Evolutionary conservation across 192 early-diverging fungal species (phyloP).

Genomic region (Helicostylum pulchrum): DNA sequence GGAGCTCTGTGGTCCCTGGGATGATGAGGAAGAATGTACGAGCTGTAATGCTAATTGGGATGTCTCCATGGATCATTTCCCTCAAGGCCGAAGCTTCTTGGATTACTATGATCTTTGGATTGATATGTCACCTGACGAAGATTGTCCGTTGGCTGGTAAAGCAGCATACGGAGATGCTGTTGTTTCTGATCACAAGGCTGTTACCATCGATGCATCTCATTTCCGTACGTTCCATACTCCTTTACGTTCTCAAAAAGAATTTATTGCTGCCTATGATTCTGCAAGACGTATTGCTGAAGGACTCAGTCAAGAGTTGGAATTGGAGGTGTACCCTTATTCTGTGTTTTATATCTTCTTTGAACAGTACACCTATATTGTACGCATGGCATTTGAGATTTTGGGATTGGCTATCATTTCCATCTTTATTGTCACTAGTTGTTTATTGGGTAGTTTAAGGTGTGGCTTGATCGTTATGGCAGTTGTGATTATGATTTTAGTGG

Average conservation of each 20-base stretch:
- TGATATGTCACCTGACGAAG: constrained; percentile 43
- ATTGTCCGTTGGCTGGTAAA: constrained; percentile 60
- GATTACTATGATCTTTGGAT: constrained; percentile 53
- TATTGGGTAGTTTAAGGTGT: constrained; percentile 50
- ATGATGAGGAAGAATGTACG: constrained; percentile 47
- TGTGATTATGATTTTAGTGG: constrained; percentile 57
- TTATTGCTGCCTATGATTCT: constrained; percentile 53
- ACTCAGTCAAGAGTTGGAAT: constrained; percentile 35
- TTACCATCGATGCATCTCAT: constrained; percentile 50
- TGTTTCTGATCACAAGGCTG: constrained; percentile 33
- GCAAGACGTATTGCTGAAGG: constrained; percentile 57
- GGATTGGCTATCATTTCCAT: constrained; percentile 50
- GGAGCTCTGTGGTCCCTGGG: constrained; percentile 47
- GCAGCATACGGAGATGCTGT: constrained; percentile 64
- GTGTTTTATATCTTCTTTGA: constrained; percentile 69
- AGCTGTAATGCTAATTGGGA: constrained; percentile 53
- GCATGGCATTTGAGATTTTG: constrained; percentile 48
- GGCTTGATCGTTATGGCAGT: constrained; percentile 51
- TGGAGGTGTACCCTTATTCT: constrained; percentile 59
- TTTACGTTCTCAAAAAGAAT: constrained; percentile 52
- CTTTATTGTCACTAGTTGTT: constrained; percentile 45
- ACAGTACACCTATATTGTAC: constrained; percentile 56
- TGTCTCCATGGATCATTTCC: constrained; percentile 53
- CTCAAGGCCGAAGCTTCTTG: constrained; percentile 55
- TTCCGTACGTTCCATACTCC: constrained; percentile 62